Percentiles rank a stretch among this genome's conserved stretches.
Evolutionary conservation across 495 filamentous ascomycete species (phyloP).

Genomic region (Evernia prunastri): DNA sequence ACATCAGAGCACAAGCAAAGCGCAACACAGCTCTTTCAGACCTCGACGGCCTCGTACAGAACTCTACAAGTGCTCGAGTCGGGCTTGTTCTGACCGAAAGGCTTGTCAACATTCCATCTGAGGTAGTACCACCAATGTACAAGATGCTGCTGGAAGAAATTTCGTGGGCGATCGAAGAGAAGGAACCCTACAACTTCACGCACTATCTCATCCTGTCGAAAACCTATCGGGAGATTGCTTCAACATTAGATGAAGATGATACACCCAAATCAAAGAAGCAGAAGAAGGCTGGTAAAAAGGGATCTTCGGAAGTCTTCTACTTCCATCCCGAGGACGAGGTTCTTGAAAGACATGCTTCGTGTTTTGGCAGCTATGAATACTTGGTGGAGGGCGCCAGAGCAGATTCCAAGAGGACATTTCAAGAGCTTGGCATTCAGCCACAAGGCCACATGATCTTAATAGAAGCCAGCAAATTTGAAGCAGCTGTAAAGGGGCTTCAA

Average conservation of each 20-base stretch:
- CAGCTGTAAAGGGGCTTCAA: slow-evolving; percentile 60
- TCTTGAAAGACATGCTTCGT: slow-evolving; percentile 63
- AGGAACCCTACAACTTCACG: slow-evolving; percentile 87
- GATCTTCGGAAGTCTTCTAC: slow-evolving; percentile 52
- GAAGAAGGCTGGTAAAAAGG: slow-evolving; percentile 38
- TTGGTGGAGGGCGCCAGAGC: slow-evolving; percentile 71
- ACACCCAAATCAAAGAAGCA: slow-evolving; percentile 67
- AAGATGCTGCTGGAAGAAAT: slow-evolving; percentile 92
- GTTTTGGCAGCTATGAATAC: slow-evolving; percentile 62
- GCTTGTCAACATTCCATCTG: slow-evolving; percentile 88
- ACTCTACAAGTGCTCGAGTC: slow-evolving; percentile 49
- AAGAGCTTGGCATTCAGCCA: slow-evolving; percentile 83
- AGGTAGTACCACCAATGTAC: slow-evolving; percentile 94
- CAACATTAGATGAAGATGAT: slow-evolving; percentile 65
- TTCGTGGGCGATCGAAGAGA: slow-evolving; percentile 78
- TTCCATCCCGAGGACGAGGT: slow-evolving; percentile 98
- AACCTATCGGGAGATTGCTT: slow-evolving; percentile 81
- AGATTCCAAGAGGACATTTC: slow-evolving; percentile 89
- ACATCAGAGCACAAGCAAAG: slow-evolving; percentile 57
- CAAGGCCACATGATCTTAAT: slow-evolving; percentile 74
- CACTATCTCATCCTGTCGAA: slow-evolving; percentile 89
- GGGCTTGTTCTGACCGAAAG: slow-evolving; percentile 87
- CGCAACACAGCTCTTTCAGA: slow-evolving; percentile 47
- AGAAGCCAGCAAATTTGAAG: slow-evolving; percentile 59
- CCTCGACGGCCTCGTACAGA: slow-evolving; percentile 50